Percentiles rank a stretch among this genome's conserved stretches.
Conservation (phyloP, 2,329 filamentous ascomycete species). For the Colletotrichum lindemuthianum region DNA sequence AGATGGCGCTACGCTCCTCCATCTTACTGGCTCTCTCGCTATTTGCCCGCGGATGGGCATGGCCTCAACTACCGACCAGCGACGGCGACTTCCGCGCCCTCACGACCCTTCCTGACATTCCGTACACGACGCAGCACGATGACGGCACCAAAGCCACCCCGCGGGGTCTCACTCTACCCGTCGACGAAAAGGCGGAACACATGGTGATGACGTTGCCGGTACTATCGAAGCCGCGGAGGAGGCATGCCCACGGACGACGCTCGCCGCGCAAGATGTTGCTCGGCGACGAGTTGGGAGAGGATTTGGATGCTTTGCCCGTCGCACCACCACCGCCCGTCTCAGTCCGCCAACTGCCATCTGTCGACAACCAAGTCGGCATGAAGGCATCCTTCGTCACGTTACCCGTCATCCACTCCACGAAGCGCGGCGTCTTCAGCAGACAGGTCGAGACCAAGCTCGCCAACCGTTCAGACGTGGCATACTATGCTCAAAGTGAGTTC, state of each 20-base stretch:
- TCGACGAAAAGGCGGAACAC: conserved; percentile 11
- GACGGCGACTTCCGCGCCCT: conserved; percentile 21
- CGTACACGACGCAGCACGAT: conserved; percentile 20
- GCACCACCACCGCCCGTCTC: conserved; percentile 11
- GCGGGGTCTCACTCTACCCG: conserved; percentile 25
- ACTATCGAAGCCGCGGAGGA: conserved; percentile 18
- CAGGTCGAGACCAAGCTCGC: conserved; percentile 56
- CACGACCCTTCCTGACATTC: conserved; percentile 34
- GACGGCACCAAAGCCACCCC: conserved; percentile 8
- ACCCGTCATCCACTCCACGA: conserved; percentile 44
- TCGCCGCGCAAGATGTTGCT: conserved; percentile 15
- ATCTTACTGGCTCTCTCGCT: conserved; percentile 34
- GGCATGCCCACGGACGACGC: conserved; percentile 2
- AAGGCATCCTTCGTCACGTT: conserved; percentile 40
- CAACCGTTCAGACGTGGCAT: conserved; percentile 63
- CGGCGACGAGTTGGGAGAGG: conserved; percentile 16
- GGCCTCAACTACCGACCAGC: conserved; percentile 36
- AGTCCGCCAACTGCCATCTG: conserved; percentile 18
- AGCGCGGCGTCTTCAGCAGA: conserved; percentile 49
- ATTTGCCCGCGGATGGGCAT: conserved; percentile 25
- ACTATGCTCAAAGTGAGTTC: conserved; percentile 58
- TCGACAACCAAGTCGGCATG: conserved; percentile 26
- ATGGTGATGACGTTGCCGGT: conserved; percentile 32
- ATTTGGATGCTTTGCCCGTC: conserved; percentile 12
- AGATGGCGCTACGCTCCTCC: conserved; percentile 28